These are phyloP conservation scores for Fomitopsis serialis DNA, from an alignment of 768 basidiomycete genomes.

Conservation along the genomic window DNA sequence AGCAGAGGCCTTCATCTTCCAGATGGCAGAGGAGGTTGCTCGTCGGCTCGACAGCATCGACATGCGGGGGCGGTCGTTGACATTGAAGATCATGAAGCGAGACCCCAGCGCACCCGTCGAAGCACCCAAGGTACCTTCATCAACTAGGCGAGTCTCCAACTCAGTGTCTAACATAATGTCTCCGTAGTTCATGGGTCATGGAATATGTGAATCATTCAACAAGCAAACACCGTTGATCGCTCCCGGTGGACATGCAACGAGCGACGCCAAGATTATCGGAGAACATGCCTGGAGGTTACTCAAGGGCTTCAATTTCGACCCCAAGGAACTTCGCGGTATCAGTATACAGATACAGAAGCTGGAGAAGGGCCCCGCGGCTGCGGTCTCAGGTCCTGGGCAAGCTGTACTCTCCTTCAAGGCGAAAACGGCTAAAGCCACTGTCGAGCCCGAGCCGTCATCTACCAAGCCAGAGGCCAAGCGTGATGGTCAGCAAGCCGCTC, in stretches of 20 bases:
- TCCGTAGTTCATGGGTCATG: conserved; percentile 84
- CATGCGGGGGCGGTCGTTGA: conserved; percentile 70
- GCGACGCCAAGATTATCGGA: conserved; percentile 66
- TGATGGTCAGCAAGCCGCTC: not conserved
- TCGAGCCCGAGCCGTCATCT: not conserved
- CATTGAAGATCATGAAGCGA: conserved; percentile 85
- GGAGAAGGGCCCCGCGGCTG: conserved; percentile 41
- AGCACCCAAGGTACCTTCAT: conserved; percentile 67
- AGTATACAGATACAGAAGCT: conserved; percentile 90
- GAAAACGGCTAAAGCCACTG: not conserved
- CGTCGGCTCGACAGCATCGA: conserved; percentile 61
- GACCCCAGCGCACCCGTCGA: conserved; percentile 84
- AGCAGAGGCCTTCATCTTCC: conserved; percentile 71
- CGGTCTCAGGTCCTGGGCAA: conserved; percentile 45
- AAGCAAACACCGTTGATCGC: conserved; percentile 61
- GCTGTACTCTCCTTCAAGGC: conserved; percentile 53
- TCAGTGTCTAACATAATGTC: conserved; percentile 2
- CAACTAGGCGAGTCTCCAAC: not conserved
- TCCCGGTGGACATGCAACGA: conserved; percentile 64
- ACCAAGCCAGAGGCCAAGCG: not conserved
- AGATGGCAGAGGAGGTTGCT: conserved; percentile 75
- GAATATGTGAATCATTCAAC: conserved; percentile 76
- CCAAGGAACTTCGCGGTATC: conserved; percentile 85
- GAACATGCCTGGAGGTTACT: conserved; percentile 75
- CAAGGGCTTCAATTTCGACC: conserved; percentile 68